Evolutionary conservation across 2,329 filamentous ascomycete genomes (phyloP).

Genomic region (Trichoderma lentiforme): DNA sequence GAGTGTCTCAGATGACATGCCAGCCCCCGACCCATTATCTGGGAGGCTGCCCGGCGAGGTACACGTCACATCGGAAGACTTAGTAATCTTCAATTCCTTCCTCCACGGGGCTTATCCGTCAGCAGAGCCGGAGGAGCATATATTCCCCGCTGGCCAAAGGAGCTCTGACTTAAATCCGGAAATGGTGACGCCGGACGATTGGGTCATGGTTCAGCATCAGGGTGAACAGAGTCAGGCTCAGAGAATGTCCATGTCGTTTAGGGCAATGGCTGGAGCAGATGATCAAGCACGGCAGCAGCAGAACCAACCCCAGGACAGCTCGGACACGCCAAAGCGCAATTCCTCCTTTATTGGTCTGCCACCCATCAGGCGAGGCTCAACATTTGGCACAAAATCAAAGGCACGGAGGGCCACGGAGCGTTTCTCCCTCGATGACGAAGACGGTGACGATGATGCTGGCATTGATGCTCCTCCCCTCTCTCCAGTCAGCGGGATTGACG

Average conservation of each 20-base stretch:
- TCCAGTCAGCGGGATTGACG: neutral
- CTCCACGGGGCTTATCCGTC: neutral
- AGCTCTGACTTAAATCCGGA: neutral
- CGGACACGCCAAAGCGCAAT: slow-evolving; percentile 38
- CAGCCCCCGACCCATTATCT: neutral
- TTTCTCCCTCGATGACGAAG: slow-evolving; percentile 33
- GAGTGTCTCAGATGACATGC: neutral
- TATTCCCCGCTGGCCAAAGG: neutral
- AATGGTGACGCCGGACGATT: slow-evolving; percentile 26
- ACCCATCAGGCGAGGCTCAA: slow-evolving; percentile 56
- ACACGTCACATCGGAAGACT: neutral
- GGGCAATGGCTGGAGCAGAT: neutral
- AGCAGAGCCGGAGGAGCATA: neutral
- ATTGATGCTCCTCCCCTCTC: neutral
- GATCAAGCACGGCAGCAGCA: slow-evolving; percentile 16
- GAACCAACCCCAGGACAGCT: slow-evolving; percentile 10
- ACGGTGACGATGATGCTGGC: slow-evolving; percentile 31
- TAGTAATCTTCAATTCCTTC: neutral
- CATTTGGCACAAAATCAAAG: slow-evolving; percentile 45
- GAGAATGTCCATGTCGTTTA: neutral
- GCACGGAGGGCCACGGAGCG: slow-evolving; percentile 34
- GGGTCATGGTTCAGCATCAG: slow-evolving; percentile 32
- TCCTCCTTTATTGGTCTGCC: slow-evolving; percentile 57
- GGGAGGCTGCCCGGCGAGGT: slow-evolving; percentile 4
- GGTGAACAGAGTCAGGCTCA: slow-evolving; percentile 12